Conservation (phyloP, 345 rosid genomes). For the Corchorus olitorius region DNA sequence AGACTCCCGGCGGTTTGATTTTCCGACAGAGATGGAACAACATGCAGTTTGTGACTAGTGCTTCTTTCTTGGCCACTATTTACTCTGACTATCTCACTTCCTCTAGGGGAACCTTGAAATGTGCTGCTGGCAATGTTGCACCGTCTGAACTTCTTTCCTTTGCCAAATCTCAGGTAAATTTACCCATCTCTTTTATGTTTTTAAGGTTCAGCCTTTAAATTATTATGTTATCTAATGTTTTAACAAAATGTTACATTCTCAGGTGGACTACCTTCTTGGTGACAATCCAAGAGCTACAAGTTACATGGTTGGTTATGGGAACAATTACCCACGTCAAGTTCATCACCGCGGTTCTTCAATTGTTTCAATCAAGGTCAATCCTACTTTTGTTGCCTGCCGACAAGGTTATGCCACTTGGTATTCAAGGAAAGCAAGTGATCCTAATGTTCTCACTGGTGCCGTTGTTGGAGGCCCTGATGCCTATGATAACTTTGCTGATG, state of each 20-base stretch:
- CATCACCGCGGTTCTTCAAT: conserved; percentile 96
- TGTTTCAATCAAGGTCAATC: conserved; percentile 70
- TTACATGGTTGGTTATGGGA: conserved; percentile 97
- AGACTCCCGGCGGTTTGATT: conserved; percentile 89
- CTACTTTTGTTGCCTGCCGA: conserved; percentile 75
- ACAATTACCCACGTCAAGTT: conserved; percentile 85
- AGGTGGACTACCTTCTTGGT: conserved; percentile 95
- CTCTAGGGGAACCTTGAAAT: conserved; percentile 52
- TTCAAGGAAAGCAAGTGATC: conserved; percentile 73
- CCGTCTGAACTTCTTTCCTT: conserved; percentile 72
- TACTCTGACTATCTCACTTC: conserved; percentile 91
- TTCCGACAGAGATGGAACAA: conserved; percentile 96
- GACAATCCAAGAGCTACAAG: conserved; percentile 97
- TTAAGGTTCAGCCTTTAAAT: not conserved
- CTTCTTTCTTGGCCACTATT: conserved; percentile 74
- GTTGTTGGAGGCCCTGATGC: conserved; percentile 97
- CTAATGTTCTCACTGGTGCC: conserved; percentile 91
- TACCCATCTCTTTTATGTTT: not conserved
- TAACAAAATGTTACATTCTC: conserved; percentile 9
- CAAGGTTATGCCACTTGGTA: conserved; percentile 96
- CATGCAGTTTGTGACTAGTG: conserved; percentile 90
- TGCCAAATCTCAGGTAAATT: conserved; percentile 81
- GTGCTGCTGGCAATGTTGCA: conserved; percentile 61
- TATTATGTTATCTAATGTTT: not conserved
- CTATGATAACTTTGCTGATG: conserved; percentile 88